Evolutionary conservation across 1,284 basidiomycete species (phyloP).

Genomic region (Leccinum subrobustum): DNA sequence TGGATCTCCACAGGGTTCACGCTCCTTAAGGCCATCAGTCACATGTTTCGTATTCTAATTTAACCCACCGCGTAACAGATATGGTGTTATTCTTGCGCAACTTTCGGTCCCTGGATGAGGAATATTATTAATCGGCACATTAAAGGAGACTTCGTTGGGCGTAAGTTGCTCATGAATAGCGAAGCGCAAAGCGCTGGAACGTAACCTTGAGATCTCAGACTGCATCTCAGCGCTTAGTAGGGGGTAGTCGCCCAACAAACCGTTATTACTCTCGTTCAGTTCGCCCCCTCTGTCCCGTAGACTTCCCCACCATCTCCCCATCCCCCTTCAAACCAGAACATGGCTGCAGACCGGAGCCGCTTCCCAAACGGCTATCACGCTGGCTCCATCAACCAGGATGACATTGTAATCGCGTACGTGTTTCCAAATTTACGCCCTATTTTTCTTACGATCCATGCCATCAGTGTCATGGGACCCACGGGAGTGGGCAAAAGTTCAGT

Average conservation of each 20-base stretch:
- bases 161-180: not conserved
- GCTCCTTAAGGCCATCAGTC: not conserved
- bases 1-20: not conserved
- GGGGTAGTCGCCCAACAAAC: not conserved
- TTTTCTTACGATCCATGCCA: not conserved
- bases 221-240: not conserved
- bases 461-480: constrained; percentile 41
- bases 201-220: not conserved
- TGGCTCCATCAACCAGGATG: not conserved
- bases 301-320: not conserved
- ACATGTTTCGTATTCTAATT: not conserved
- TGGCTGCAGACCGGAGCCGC: not conserved
- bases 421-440: not conserved
- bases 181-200: not conserved
- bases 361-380: not conserved
- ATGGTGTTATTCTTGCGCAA: not conserved
- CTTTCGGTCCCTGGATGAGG: not conserved
- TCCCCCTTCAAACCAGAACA: not conserved
- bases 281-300: not conserved
- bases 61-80: not conserved
- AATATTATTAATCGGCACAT: not conserved
- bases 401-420: constrained; percentile 24
- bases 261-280: not conserved
- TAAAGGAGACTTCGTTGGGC: not conserved
- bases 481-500: constrained; percentile 42